Conservation (phyloP, 805 yeast genomes). For the Vanderwaltozyma verrucispora region DNA sequence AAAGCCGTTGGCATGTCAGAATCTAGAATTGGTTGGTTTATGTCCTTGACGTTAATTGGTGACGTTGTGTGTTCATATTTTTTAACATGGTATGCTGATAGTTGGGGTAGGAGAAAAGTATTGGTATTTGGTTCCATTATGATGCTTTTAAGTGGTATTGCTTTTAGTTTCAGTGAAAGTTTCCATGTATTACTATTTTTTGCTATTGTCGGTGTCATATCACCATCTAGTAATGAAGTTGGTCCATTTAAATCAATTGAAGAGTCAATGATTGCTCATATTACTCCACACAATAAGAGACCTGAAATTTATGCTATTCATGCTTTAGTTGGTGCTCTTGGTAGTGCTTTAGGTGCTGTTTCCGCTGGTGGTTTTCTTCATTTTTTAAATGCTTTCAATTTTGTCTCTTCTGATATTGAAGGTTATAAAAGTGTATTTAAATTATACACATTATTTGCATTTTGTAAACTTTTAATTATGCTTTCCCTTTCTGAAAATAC, state of each 20-base stretch:
- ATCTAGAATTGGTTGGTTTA: conserved; percentile 58
- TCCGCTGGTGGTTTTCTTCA: conserved; percentile 52
- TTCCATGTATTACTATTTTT: conserved; percentile 51
- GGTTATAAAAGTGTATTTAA: conserved; percentile 51
- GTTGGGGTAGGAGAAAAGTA: conserved; percentile 55
- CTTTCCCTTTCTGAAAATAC: conserved; percentile 41
- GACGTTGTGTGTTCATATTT: conserved; percentile 63
- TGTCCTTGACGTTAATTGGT: conserved; percentile 73
- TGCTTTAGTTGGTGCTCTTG: conserved; percentile 56
- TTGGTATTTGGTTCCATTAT: conserved; percentile 52
- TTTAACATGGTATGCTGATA: conserved; percentile 70
- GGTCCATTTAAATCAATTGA: conserved; percentile 86
- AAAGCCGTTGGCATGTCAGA: conserved; percentile 45
- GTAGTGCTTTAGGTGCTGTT: conserved; percentile 66
- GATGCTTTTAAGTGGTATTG: conserved; percentile 59
- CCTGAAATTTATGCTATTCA: conserved; percentile 71
- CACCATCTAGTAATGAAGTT: conserved; percentile 84
- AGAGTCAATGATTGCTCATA: conserved; percentile 71
- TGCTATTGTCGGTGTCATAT: conserved; percentile 75
- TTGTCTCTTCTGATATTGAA: conserved; percentile 26
- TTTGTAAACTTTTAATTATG: conserved; percentile 41
- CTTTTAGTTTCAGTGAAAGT: conserved; percentile 47
- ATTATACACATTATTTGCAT: conserved; percentile 45
- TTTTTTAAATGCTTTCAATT: conserved; percentile 27
- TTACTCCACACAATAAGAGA: conserved; percentile 53